Conservation (phyloP, 805 yeast genomes). For the Starmerella vaccinii region DNA sequence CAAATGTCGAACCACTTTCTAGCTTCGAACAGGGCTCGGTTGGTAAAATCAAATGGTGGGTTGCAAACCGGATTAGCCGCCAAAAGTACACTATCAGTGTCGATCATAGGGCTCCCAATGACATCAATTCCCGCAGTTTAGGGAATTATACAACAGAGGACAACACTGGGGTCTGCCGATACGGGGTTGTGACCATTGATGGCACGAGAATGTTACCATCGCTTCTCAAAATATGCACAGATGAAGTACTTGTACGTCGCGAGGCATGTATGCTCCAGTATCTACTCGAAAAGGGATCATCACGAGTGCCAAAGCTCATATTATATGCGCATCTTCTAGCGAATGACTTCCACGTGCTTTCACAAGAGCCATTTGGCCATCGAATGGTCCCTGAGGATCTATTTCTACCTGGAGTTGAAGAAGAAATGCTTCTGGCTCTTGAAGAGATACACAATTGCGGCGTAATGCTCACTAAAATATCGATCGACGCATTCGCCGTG, state of each 20-base stretch:
- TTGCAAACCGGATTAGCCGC: slow-evolving; percentile 1
- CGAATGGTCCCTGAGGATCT: slow-evolving; percentile 17
- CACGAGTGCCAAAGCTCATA: slow-evolving; percentile 17
- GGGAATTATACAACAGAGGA: not conserved
- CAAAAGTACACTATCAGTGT: not conserved
- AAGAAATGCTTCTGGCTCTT: slow-evolving; percentile 18
- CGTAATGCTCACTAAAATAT: slow-evolving; percentile 21
- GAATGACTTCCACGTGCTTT: slow-evolving; percentile 20
- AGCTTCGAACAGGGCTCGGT: slow-evolving; percentile 12
- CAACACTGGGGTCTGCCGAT: not conserved
- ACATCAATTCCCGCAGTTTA: not conserved
- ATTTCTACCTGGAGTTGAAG: slow-evolving; percentile 5
- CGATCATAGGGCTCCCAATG: not conserved
- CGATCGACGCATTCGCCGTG: slow-evolving; percentile 19
- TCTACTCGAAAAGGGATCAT: slow-evolving; percentile 9
- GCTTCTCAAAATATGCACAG: not conserved
- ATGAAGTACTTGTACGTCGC: not conserved
- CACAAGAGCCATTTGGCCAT: slow-evolving; percentile 24
- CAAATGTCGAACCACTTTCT: slow-evolving; percentile 13
- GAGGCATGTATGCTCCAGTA: slow-evolving; percentile 26
- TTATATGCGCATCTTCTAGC: slow-evolving; percentile 21
- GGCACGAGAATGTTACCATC: not conserved
- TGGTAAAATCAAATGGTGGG: slow-evolving; percentile 19
- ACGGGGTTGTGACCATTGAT: not conserved
- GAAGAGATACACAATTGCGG: slow-evolving; percentile 17